These are phyloP conservation scores for Yarrowia yakushimensis DNA, from an alignment of 805 yeast genomes.

Conservation along the genomic window DNA sequence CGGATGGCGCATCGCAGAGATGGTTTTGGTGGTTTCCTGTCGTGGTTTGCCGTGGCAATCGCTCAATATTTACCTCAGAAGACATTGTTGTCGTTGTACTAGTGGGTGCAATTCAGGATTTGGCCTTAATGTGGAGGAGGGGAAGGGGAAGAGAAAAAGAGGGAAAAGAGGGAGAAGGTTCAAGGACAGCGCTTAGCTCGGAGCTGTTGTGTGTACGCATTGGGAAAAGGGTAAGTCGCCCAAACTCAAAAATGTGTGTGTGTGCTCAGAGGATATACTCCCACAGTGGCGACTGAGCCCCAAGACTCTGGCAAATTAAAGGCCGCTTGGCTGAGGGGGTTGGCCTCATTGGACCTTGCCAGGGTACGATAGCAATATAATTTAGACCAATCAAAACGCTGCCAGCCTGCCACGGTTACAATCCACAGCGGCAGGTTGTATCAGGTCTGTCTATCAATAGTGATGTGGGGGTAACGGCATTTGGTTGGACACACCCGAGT, in stretches of 20 bases:
- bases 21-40: neutral
- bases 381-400: neutral
- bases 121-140: constrained; percentile 26
- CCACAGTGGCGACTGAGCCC: neutral
- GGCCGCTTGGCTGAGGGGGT: neutral
- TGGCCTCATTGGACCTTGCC: neutral
- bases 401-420: neutral
- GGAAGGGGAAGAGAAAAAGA: constrained; percentile 25
- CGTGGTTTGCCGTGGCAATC: constrained; percentile 8
- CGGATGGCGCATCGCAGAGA: neutral
- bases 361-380: neutral
- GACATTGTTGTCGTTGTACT: constrained; percentile 25
- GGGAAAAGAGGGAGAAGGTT: constrained; percentile 25
- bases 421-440: neutral
- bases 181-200: constrained; percentile 21
- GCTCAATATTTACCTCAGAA: constrained; percentile 24
- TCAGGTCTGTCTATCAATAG: neutral
- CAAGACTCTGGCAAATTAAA: neutral
- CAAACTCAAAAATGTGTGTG: constrained; percentile 9
- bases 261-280: neutral
- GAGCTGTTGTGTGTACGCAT: constrained; percentile 21
- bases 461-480: constrained; percentile 14
- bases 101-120: constrained; percentile 23
- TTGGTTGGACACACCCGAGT: neutral
- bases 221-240: constrained; percentile 17